Percentiles rank a stretch among this genome's conserved stretches.
Conservation (phyloP, 2,329 filamentous ascomycete species). For the Setomelanomma holmii region DNA sequence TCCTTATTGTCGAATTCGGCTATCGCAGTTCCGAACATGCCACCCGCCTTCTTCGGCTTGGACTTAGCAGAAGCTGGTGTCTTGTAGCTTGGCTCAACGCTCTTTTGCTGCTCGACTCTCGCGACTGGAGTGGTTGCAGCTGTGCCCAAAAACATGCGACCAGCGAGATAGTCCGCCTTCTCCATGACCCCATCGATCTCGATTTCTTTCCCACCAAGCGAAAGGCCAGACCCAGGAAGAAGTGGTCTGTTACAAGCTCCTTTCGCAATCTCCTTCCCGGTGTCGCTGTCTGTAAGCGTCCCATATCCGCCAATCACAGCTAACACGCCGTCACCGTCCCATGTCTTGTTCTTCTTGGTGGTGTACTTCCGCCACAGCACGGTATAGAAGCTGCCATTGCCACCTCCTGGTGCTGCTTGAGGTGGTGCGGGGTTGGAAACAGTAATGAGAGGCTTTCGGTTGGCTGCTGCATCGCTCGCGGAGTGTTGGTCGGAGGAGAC, state of each 20-base stretch:
- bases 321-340: constrained; percentile 76
- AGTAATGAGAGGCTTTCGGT: constrained; percentile 40
- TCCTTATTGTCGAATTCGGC: constrained; percentile 35
- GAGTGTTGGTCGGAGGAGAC: constrained; percentile 42
- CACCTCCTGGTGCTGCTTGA: constrained; percentile 21
- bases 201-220: constrained; percentile 71
- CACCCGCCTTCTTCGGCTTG: constrained; percentile 26
- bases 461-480: constrained; percentile 19
- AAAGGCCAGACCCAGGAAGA: constrained; percentile 66
- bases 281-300: constrained; percentile 65
- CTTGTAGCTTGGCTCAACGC: constrained; percentile 22
- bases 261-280: constrained; percentile 69
- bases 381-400: constrained; percentile 50
- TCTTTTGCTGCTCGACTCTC: constrained; percentile 24
- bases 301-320: constrained; percentile 64
- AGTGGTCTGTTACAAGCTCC: constrained; percentile 63
- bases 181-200: constrained; percentile 70
- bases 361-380: constrained; percentile 70
- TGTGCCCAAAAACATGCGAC: constrained; percentile 53
- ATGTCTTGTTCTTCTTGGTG: constrained; percentile 77
- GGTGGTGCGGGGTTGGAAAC: constrained; percentile 29
- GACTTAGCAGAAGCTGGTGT: constrained; percentile 13
- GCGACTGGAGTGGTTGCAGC: constrained; percentile 24
- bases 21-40: constrained; percentile 7
- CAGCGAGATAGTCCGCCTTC: constrained; percentile 64